phyloP scores from a whole-genome alignment of 306 rosid genomes.

The Quercus variabilis region DNA sequence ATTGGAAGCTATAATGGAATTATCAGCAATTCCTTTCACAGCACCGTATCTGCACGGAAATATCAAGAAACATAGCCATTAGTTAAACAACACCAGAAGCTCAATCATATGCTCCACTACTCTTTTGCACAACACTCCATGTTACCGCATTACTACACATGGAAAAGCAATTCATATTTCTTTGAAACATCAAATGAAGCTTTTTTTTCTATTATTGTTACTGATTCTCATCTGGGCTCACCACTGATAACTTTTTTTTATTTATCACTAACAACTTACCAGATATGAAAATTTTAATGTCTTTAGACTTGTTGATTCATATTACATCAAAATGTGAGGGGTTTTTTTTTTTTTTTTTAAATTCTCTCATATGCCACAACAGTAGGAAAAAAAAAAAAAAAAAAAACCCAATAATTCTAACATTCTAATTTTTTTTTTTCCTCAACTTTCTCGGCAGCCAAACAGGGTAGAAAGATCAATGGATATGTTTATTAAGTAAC shows the following conservation, averaged over 20 bases:
- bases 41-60: conserved; percentile 59
- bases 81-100: background rate
- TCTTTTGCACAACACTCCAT: too few relatives aligned
- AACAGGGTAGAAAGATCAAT: background rate
- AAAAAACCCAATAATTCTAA: background rate
- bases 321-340: too few relatives aligned
- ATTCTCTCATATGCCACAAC: background rate
- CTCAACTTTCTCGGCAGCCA: background rate
- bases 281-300: too few relatives aligned
- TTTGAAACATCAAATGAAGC: background rate
- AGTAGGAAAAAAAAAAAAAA: background rate
- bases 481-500: background rate
- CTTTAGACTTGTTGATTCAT: too few relatives aligned
- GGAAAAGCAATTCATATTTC: background rate
- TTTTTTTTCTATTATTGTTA: background rate
- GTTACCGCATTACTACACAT: background rate
- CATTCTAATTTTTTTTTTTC: background rate
- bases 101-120: background rate
- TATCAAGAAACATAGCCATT: background rate
- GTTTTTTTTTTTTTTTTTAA: background rate
- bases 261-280: too few relatives aligned
- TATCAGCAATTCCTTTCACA: conserved; percentile 41
- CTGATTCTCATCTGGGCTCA: too few relatives aligned
- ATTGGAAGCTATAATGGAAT: conserved; percentile 38
- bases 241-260: too few relatives aligned